These are phyloP conservation scores for Millerago galiae DNA, from an alignment of 805 yeast genomes.

Conservation along the genomic window DNA sequence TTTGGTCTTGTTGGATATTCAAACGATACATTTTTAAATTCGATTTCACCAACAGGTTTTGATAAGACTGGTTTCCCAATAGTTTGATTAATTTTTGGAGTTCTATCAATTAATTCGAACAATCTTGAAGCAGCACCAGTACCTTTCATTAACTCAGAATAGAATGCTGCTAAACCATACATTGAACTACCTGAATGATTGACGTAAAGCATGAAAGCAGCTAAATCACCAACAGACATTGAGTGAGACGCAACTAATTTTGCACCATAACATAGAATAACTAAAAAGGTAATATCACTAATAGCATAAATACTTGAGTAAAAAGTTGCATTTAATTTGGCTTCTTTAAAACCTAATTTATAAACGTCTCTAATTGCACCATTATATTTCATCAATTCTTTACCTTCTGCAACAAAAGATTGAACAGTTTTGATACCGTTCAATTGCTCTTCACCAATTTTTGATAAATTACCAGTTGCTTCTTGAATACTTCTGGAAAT, in stretches of 20 bases:
- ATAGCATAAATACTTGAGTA: slow-evolving; percentile 73
- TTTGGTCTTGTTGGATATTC: slow-evolving; percentile 86
- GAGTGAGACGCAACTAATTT: slow-evolving; percentile 70
- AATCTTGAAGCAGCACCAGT: slow-evolving; percentile 93
- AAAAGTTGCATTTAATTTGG: slow-evolving; percentile 69
- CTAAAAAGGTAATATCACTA: slow-evolving; percentile 78
- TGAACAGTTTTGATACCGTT: slow-evolving; percentile 86
- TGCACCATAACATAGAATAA: slow-evolving; percentile 76
- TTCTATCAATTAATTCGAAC: slow-evolving; percentile 77
- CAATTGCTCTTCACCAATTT: slow-evolving; percentile 88
- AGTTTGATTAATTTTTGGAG: slow-evolving; percentile 63
- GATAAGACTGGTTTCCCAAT: slow-evolving; percentile 43
- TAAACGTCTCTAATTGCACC: slow-evolving; percentile 61
- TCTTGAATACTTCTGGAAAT: slow-evolving; percentile 78
- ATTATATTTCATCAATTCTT: slow-evolving; percentile 73
- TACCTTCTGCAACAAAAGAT: slow-evolving; percentile 81
- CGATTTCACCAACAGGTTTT: slow-evolving; percentile 41
- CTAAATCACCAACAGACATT: slow-evolving; percentile 81
- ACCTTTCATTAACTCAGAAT: slow-evolving; percentile 95
- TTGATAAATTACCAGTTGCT: slow-evolving; percentile 79
- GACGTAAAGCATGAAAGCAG: slow-evolving; percentile 92
- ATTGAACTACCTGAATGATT: slow-evolving; percentile 91
- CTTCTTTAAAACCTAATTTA: slow-evolving; percentile 71
- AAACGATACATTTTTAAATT: slow-evolving; percentile 62
- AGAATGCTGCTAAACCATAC: slow-evolving; percentile 87